These are phyloP conservation scores for Paramecium sonneborni DNA, from an alignment of 73 alveolate genomes.

Conservation along the genomic window DNA sequence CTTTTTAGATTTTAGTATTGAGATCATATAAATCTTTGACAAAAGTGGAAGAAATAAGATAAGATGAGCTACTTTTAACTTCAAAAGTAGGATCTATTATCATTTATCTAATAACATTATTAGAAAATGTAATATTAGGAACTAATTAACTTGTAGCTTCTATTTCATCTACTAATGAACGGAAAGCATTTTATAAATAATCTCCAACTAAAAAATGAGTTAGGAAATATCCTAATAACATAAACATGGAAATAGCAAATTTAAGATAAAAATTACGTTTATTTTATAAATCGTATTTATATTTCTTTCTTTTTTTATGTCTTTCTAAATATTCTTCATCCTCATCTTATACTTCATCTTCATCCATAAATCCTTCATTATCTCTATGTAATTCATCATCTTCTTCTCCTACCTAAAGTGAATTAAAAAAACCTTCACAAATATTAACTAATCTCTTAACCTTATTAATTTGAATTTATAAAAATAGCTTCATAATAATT, in stretches of 20 bases:
- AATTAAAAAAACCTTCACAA: background rate
- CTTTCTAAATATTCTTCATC: conserved; percentile 19
- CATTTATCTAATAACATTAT: conserved; percentile 13
- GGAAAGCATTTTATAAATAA: background rate
- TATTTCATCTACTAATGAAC: background rate
- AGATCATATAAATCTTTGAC: conserved; percentile 19
- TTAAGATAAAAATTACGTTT: conserved; percentile 14
- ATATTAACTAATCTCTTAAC: background rate
- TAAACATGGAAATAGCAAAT: background rate
- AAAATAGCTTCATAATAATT: conserved; percentile 3
- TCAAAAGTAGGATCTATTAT: background rate
- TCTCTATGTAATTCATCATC: conserved; percentile 28
- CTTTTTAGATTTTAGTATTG: conserved; percentile 24
- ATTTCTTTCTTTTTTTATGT: conserved; percentile 21
- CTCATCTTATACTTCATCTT: background rate
- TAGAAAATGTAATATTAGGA: conserved; percentile 17
- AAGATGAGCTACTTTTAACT: background rate
- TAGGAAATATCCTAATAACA: background rate
- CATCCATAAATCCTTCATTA: conserved; percentile 23
- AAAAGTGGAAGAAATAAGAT: background rate
- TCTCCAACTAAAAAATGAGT: conserved; percentile 31
- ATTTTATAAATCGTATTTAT: background rate
- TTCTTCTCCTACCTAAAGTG: conserved; percentile 25
- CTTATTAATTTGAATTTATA: background rate
- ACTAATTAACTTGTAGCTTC: background rate